Percentiles rank a stretch among this genome's conserved stretches.
Conservation (phyloP, 805 yeast species). For the Candida jianshihensis region DNA sequence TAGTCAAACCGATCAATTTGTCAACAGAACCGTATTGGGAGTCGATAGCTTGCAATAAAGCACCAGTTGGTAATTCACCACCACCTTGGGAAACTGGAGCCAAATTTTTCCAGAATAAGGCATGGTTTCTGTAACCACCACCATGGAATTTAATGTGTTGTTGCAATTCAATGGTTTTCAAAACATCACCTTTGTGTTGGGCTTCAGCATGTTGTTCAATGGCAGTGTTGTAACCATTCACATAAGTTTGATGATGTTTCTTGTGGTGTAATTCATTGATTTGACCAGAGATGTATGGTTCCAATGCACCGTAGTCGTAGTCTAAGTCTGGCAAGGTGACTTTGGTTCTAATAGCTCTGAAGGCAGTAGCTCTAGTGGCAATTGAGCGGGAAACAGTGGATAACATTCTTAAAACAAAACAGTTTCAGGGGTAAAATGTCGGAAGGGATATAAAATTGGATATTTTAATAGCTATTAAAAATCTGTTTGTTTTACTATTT, state of each 20-base stretch:
- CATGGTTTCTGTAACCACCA: conserved; percentile 86
- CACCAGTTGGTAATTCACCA: conserved; percentile 56
- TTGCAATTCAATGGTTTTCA: conserved; percentile 56
- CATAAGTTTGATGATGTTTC: conserved; percentile 91
- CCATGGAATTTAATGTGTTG: conserved; percentile 84
- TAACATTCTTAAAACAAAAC: conserved; percentile 10
- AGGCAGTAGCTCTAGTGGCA: conserved; percentile 14
- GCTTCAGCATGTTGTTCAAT: conserved; percentile 69
- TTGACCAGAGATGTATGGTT: conserved; percentile 80
- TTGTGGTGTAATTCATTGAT: conserved; percentile 83
- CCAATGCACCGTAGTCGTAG: conserved; percentile 80
- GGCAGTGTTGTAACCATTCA: conserved; percentile 75
- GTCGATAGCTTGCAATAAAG: conserved; percentile 50
- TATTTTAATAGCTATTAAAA: no score
- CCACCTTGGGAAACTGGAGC: conserved; percentile 74
- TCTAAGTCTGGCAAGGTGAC: conserved; percentile 75
- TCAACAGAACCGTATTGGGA: conserved; percentile 71
- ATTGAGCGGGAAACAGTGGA: conserved; percentile 21
- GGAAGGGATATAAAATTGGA: no score
- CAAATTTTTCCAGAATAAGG: conserved; percentile 80
- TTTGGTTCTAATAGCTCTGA: conserved; percentile 41
- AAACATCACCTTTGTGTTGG: conserved; percentile 45
- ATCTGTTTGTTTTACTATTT: no score
- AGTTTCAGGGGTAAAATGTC: no score
- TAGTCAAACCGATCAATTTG: conserved; percentile 53